Conservation (phyloP, 169 alveolate genomes). For the Eimeria acervulina region DNA sequence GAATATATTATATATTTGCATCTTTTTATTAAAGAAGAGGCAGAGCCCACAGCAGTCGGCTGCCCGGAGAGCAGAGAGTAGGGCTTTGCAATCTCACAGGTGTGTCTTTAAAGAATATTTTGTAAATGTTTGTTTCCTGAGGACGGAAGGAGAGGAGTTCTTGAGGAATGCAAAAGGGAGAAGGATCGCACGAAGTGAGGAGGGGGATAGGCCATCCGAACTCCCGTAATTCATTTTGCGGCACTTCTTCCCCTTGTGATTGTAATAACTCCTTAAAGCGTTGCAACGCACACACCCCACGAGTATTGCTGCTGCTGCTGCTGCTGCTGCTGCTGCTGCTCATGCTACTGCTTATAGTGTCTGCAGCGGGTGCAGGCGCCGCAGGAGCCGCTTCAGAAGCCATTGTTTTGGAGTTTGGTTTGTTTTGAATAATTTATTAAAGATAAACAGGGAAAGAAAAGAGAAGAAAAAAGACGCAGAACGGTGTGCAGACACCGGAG, state of each 20-base stretch:
- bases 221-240: conserved; percentile 10
- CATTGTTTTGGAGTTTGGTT: no score
- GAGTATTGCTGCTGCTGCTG: background rate
- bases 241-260: background rate
- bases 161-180: conserved; percentile 41
- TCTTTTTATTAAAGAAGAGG: no score
- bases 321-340: background rate
- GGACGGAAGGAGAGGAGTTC: conserved; percentile 54
- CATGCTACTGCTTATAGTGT: background rate
- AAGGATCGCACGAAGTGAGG: background rate
- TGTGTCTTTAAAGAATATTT: conserved; percentile 68
- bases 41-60: no score
- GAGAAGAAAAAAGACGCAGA: no score
- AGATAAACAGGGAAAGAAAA: no score
- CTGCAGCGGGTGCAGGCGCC: background rate
- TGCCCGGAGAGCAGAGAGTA: no score
- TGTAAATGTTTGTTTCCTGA: conserved; percentile 19
- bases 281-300: background rate
- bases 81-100: conserved; percentile 1
- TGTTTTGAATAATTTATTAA: no score
- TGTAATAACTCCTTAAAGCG: background rate
- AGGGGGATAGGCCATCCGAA: conserved; percentile 71
- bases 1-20: no score
- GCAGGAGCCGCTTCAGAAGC: no score
- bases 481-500: background rate